Conservation (phyloP, 495 filamentous ascomycete species). For the Lophiotrema nucula region DNA sequence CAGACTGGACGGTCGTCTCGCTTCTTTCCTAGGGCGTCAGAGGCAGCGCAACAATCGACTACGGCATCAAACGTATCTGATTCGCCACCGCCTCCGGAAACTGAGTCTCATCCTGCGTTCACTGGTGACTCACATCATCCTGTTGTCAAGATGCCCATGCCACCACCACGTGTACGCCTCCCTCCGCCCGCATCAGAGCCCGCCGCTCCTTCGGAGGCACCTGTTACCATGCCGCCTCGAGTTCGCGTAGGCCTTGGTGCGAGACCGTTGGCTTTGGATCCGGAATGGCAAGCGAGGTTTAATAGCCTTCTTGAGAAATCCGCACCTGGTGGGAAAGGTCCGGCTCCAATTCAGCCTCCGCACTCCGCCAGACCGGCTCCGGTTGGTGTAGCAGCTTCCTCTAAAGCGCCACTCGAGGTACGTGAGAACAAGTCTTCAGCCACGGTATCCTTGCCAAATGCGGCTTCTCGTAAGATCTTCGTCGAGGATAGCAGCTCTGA, state of each 20-base stretch:
- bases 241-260: constrained; percentile 18
- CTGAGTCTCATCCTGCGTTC: constrained; percentile 37
- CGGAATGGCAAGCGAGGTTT: constrained; percentile 34
- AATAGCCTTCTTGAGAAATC: constrained; percentile 27
- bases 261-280: constrained; percentile 29
- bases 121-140: constrained; percentile 33
- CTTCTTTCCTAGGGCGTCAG: constrained; percentile 27
- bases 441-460: constrained; percentile 40
- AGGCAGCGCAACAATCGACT: constrained; percentile 7
- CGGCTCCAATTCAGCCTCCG: constrained; percentile 17
- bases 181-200: constrained; percentile 33
- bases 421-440: constrained; percentile 16
- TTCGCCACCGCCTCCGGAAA: constrained; percentile 41
- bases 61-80: constrained; percentile 11
- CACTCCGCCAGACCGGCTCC: constrained; percentile 11
- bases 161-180: constrained; percentile 37
- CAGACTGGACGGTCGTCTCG: constrained; percentile 24
- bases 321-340: constrained; percentile 9
- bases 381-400: constrained; percentile 30
- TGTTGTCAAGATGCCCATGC: constrained; percentile 40
- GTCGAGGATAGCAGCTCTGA: constrained; percentile 36
- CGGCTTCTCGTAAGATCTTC: constrained; percentile 19
- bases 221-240: constrained; percentile 27
- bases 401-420: constrained; percentile 36
- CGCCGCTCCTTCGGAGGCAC: constrained; percentile 4